A percentile compares a stretch with the other conserved stretches of the same genome.
These are phyloP conservation scores for Paulownia fortunei DNA, from an alignment of 257 asterid genomes.

Conservation along the genomic window DNA sequence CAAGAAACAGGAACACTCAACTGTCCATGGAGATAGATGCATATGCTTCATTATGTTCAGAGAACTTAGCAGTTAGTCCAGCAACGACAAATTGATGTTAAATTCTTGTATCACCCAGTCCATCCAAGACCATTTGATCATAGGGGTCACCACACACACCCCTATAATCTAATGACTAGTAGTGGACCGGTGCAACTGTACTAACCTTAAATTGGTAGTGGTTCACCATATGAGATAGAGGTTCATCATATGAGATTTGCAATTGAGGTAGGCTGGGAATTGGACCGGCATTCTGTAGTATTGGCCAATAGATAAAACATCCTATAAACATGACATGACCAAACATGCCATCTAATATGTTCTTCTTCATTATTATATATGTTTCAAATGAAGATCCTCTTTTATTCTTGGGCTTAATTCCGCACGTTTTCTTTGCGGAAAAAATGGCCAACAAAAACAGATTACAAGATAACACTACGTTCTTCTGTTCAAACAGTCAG, in stretches of 20 bases:
- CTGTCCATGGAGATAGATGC: not conserved
- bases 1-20: not conserved
- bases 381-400: not conserved
- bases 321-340: not conserved
- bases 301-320: not conserved
- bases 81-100: not conserved
- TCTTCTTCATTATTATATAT: not conserved
- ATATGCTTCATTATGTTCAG: not conserved
- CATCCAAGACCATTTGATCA: not conserved
- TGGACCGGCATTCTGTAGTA: not conserved
- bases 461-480: not conserved
- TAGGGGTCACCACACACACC: not conserved
- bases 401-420: not conserved
- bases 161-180: not conserved
- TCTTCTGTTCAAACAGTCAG: not conserved
- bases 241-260: not conserved
- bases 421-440: not conserved
- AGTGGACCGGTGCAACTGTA: not conserved
- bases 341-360: not conserved
- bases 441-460: not conserved
- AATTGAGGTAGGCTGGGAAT: not conserved
- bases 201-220: not conserved
- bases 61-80: not conserved
- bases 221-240: too few species aligned
- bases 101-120: not conserved